Base-by-base conservation (phyloP, 768 basidiomycete genomes). In the Suillus tomentosus region DNA sequence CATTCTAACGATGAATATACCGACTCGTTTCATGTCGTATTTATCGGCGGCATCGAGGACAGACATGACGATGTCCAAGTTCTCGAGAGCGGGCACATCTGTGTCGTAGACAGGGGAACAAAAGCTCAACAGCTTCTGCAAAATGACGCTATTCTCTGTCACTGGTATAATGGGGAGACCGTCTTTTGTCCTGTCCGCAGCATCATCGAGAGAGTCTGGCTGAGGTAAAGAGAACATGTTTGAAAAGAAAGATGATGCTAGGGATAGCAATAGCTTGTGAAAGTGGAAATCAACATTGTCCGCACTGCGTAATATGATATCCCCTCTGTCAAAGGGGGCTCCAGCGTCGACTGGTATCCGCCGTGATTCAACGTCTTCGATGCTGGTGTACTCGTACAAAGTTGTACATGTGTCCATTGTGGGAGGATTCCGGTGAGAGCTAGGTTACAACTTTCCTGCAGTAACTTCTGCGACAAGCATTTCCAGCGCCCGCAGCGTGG, bases 161-260 rank as follows among this genome's bases (percentile, higher is more conserved):
- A 85, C 78, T 22, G 81, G 79, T 65, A 85, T 79, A 60, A 85
- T 71, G 24, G 82, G 79, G 3, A 80, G 69, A 1, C 73, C 78
- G 50, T 76, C 71, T 61, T 74, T 74, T 48, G 62, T 77, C 47
- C 69, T 68, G 65, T 77, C 71, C 14, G 70, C 73, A 19, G 69
- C 60, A 15, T 66, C 67, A 53, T 76, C 76, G 10, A 71, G 65
- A 11, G 72, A 62, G 24, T 60, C 54, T 1, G 85, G 79, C 47
- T 78, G 77, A 31, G 86, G 86, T 34, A 87, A 71, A 9, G 80
- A 78, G 66, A 88, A 83, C 77, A 86, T 83, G 66, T 80, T 78
- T 56, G 77, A 77, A 66, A 89, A 88, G 71, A 89, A 82, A 5
- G 83, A 78, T 11, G 88, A 89, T 1, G 85, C 82, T 17, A 86